phyloP scores from a whole-genome alignment of 1,284 basidiomycete genomes.

The Somion occarium region DNA sequence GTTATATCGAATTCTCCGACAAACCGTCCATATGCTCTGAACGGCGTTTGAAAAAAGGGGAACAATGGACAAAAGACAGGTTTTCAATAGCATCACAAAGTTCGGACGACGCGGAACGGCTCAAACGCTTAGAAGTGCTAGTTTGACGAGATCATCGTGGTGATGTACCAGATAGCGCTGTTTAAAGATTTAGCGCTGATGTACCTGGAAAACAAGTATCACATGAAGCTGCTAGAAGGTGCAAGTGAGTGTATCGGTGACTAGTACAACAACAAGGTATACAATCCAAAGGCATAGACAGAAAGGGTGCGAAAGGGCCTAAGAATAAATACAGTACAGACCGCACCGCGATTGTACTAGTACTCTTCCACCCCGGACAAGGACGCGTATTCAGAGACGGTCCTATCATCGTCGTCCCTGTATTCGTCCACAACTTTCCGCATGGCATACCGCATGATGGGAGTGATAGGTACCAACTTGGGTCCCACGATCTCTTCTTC shows the following conservation, averaged over 20 bases:
- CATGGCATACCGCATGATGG: conserved; percentile 79
- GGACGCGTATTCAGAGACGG: conserved; percentile 70
- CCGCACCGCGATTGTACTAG: conserved; percentile 21
- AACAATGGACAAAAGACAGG: no score
- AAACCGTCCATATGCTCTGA: background rate
- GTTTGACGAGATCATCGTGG: background rate
- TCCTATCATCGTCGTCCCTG: conserved; percentile 64
- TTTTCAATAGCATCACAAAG: no score
- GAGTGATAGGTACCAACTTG: conserved; percentile 66
- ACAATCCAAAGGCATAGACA: background rate
- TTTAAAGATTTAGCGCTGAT: no score
- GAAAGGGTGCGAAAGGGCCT: background rate
- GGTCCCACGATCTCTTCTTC: conserved; percentile 62
- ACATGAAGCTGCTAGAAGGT: background rate
- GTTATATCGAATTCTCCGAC: no score
- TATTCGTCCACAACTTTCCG: conserved; percentile 74
- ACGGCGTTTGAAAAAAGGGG: background rate
- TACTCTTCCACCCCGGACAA: conserved; percentile 70
- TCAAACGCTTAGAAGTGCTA: no score
- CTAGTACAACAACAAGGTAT: background rate
- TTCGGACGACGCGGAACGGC: no score
- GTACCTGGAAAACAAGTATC: background rate
- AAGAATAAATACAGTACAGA: background rate
- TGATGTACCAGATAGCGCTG: no score
- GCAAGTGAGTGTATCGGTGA: background rate